Conservation (phyloP, 345 rosid genomes). For the Triadica sebifera region DNA sequence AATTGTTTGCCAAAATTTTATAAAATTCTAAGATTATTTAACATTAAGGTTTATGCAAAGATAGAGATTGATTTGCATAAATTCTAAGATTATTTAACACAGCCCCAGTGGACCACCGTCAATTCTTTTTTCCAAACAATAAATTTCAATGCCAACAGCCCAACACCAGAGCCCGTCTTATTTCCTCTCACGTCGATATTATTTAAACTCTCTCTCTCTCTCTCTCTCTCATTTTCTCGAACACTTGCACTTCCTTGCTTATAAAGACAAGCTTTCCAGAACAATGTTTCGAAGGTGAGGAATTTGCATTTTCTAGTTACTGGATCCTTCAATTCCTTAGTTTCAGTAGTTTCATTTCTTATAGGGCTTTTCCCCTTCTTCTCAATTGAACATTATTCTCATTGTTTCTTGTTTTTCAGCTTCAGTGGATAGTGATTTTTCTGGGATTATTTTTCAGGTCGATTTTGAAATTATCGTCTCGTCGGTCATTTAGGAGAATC, state of each 20-base stretch:
- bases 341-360: background rate
- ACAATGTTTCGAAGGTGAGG: slow-evolving; percentile 38
- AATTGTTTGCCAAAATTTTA: too few relatives aligned
- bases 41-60: too few relatives aligned
- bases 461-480: slow-evolving; percentile 56
- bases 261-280: too few relatives aligned
- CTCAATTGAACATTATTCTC: background rate
- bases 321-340: background rate
- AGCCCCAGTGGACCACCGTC: background rate
- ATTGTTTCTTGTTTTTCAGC: background rate
- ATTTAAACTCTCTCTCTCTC: too few relatives aligned
- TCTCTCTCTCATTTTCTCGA: slow-evolving; percentile 23
- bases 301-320: background rate
- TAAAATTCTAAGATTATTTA: too few relatives aligned
- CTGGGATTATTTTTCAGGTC: slow-evolving; percentile 44
- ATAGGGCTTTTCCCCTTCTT: background rate
- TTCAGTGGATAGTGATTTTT: background rate
- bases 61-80: too few relatives aligned
- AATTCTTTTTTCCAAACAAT: too few relatives aligned
- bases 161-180: too few relatives aligned
- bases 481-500: slow-evolving; percentile 45
- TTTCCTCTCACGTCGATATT: background rate
- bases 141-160: background rate
- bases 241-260: too few relatives aligned
- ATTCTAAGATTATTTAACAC: too few relatives aligned